Evolutionary conservation across 495 filamentous ascomycete species (phyloP).

Genomic region (Podospora bellae-mahoneyi): DNA sequence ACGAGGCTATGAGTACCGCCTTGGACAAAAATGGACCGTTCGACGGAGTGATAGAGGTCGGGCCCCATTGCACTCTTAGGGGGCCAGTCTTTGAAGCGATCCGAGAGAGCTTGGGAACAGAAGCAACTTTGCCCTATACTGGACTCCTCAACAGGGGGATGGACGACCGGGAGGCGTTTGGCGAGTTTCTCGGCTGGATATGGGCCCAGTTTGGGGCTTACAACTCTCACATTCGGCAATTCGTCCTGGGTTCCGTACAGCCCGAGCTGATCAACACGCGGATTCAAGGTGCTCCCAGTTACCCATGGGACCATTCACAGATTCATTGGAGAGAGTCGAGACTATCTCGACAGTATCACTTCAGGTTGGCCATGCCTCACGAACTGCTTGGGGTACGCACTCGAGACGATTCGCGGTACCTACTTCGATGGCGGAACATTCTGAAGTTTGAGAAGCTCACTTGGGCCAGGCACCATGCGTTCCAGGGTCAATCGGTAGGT

Average conservation of each 20-base stretch:
- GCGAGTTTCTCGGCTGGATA: slow-evolving; percentile 47
- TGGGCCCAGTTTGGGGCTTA: slow-evolving; percentile 43
- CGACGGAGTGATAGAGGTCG: slow-evolving; percentile 52
- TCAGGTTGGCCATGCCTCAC: slow-evolving; percentile 38
- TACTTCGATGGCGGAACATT: slow-evolving; percentile 47
- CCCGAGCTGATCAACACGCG: slow-evolving; percentile 27
- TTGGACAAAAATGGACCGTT: slow-evolving; percentile 36
- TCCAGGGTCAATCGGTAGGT: slow-evolving; percentile 37
- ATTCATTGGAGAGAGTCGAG: slow-evolving; percentile 47
- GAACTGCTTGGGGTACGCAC: slow-evolving; percentile 48
- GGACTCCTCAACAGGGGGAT: slow-evolving; percentile 38
- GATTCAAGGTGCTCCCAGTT: slow-evolving; percentile 37
- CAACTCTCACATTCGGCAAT: slow-evolving; percentile 28
- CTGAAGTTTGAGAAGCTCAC: slow-evolving; percentile 43
- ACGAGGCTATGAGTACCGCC: slow-evolving; percentile 47
- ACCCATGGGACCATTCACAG: slow-evolving; percentile 51
- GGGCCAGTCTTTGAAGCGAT: slow-evolving; percentile 46
- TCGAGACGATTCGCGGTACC: slow-evolving; percentile 40
- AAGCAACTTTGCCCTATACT: slow-evolving; percentile 36
- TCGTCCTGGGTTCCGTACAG: slow-evolving; percentile 36
- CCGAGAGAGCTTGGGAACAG: slow-evolving; percentile 22
- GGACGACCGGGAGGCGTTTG: slow-evolving; percentile 41
- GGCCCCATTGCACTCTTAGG: slow-evolving; percentile 55
- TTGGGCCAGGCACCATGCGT: slow-evolving; percentile 43
- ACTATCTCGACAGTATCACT: slow-evolving; percentile 44